These are phyloP conservation scores for Trichoderma koningii DNA, from an alignment of 2,329 filamentous ascomycete genomes.

Conservation along the genomic window DNA sequence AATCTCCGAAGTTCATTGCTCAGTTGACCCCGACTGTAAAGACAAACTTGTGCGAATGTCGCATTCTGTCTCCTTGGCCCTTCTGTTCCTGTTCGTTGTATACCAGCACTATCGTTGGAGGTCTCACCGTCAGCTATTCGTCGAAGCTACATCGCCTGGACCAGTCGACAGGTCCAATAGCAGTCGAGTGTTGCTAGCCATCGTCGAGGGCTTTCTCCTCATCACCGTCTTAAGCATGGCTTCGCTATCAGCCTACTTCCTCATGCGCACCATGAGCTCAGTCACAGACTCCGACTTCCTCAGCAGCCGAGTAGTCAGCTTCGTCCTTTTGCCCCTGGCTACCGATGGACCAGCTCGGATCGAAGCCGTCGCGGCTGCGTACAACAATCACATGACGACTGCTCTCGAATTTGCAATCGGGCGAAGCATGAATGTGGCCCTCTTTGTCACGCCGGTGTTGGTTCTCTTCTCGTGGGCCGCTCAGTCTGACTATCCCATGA, in stretches of 20 bases:
- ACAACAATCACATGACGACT: conserved; percentile 10
- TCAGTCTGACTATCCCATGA: conserved; percentile 13
- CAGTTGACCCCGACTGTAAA: conserved; percentile 4
- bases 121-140: conserved; percentile 14
- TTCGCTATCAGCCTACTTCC: conserved; percentile 15
- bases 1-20: conserved; percentile 19
- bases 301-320: conserved; percentile 12
- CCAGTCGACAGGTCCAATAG: background rate
- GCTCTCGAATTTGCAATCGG: conserved; percentile 24
- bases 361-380: conserved; percentile 19
- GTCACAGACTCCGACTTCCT: conserved; percentile 8
- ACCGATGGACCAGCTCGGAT: conserved; percentile 20
- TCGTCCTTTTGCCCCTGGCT: conserved; percentile 15
- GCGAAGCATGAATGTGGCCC: conserved; percentile 22
- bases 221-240: background rate
- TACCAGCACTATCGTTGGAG: conserved; percentile 24
- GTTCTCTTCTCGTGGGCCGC: conserved; percentile 23
- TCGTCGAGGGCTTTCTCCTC: conserved; percentile 9
- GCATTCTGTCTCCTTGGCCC: conserved; percentile 8
- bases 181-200: background rate
- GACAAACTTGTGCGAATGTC: conserved; percentile 18
- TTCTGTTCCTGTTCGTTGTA: conserved; percentile 19
- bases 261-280: conserved; percentile 16
- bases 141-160: background rate
- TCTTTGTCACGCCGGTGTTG: conserved; percentile 20